Base-by-base conservation (phyloP, 768 basidiomycete genomes). In the Tulasnella sp. region DNA sequence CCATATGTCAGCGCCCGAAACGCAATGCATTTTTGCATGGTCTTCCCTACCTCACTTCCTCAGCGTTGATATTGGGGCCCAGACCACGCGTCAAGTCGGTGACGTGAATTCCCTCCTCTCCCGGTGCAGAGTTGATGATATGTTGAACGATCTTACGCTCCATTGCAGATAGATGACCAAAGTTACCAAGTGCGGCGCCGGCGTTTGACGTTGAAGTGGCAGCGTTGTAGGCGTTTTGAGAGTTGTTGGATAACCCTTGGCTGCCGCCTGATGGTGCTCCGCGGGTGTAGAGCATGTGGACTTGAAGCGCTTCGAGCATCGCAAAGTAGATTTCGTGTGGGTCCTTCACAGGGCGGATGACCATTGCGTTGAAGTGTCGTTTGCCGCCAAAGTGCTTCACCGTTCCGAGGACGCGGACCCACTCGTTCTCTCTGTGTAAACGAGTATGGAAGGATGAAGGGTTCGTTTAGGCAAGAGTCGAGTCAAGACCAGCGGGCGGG, bases 311-410 rank as follows among this genome's bases (percentile, higher is more conserved):
- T 79, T 98, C 94, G 73, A 93, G 81, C 49, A 90, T 83, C 82
- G 98, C 96, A 82, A 92, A 96, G 81, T 89, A 91, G 31, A 92
- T 83, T 82, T 98, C 96, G 81, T 92, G 88, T 12, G 86, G 83
- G 79, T 96, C 92, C 37, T 85, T 87, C 64, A 91, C 84, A 8
- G 86, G 85, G 34, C 93, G 89, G 78, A 98, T 89, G 78, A 91
- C 87, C 34, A 86, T 89, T 8, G 92, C 90, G 75, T 92, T 93
- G 80, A 99, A 87, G 82, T 94, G 93, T 82, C 89, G 86, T 83
- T 92, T 95, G 81, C 87, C 89, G 45, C 89, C 88, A 82, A 97
- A 97, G 15, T 85, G 87, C 82, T 97, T 97, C 78, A 99, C 83
- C 15, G 85, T 85, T 14, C 97, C 97, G 38, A 92, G 88, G 67